phyloP scores from a whole-genome alignment of 1,139 yeast genomes.

The Williopsis jadinii region DNA sequence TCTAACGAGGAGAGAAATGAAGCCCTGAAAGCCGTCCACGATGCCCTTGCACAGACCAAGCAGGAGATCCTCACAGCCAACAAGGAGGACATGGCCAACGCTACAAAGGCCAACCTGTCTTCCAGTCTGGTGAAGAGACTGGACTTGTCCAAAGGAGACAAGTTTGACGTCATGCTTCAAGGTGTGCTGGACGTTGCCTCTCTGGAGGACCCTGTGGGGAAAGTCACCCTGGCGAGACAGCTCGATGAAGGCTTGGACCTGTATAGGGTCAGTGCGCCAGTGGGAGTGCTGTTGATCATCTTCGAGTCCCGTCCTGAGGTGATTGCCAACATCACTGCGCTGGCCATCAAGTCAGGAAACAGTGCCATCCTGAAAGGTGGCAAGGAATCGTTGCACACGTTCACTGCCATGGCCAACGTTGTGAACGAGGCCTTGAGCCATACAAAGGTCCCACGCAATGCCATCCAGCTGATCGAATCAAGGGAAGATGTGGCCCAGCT shows the following conservation, averaged over 20 bases:
- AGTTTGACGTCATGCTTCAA: slow-evolving; percentile 88
- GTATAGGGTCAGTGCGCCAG: slow-evolving; percentile 83
- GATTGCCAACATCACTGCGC: slow-evolving; percentile 92
- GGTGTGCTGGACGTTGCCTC: slow-evolving; percentile 90
- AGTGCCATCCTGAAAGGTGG: slow-evolving; percentile 98
- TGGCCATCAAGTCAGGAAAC: slow-evolving; percentile 92
- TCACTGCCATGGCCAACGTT: slow-evolving; percentile 71
- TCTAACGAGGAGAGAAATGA: slow-evolving; percentile 64
- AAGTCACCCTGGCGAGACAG: slow-evolving; percentile 70
- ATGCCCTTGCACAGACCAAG: slow-evolving; percentile 52
- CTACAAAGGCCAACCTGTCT: slow-evolving; percentile 50
- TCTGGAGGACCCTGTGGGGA: slow-evolving; percentile 87
- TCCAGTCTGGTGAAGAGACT: slow-evolving; percentile 73
- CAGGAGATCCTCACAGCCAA: slow-evolving; percentile 66
- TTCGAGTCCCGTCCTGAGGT: slow-evolving; percentile 98
- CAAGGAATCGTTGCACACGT: slow-evolving; percentile 81
- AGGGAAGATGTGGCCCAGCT: slow-evolving; percentile 86
- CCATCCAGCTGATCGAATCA: slow-evolving; percentile 81
- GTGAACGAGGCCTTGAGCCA: slow-evolving; percentile 51
- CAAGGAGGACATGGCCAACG: slow-evolving; percentile 64
- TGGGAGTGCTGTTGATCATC: slow-evolving; percentile 87
- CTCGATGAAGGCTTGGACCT: slow-evolving; percentile 83
- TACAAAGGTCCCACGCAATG: slow-evolving; percentile 67
- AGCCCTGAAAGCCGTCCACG: slow-evolving; percentile 68
- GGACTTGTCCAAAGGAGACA: slow-evolving; percentile 74